A percentile compares a stretch with the other conserved stretches of the same genome.
Evolutionary conservation across 805 yeast genomes (phyloP).

Genomic region (Saturnispora sekii): DNA sequence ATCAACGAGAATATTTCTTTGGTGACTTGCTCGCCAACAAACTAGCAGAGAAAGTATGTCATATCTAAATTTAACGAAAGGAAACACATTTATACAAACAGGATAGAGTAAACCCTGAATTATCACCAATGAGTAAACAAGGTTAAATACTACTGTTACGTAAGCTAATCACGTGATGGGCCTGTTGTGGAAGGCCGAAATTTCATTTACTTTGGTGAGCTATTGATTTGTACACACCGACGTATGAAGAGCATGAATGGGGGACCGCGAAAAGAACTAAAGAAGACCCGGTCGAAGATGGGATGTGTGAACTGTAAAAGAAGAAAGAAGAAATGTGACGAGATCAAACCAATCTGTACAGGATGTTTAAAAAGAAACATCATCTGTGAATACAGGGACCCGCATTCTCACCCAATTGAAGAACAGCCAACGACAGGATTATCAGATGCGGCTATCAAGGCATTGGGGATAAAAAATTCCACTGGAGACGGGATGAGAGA

Average conservation of each 20-base stretch:
- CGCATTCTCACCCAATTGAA: background rate
- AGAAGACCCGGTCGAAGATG: constrained; percentile 15
- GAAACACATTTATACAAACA: no score
- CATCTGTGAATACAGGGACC: constrained; percentile 15
- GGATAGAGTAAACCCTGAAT: no score
- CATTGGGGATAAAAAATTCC: constrained; percentile 5
- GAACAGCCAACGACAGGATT: constrained; percentile 1
- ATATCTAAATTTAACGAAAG: no score
- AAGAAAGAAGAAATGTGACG: constrained; percentile 26
- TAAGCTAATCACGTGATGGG: no score
- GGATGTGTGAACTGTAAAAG: constrained; percentile 23
- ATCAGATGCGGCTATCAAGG: constrained; percentile 3
- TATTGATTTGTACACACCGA: no score
- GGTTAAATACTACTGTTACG: no score
- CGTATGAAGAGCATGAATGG: background rate
- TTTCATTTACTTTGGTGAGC: no score
- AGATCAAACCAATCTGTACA: constrained; percentile 20
- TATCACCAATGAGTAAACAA: no score
- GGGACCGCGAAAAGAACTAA: background rate
- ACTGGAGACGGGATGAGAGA: constrained; percentile 8
- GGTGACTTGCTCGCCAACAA: no score
- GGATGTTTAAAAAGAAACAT: constrained; percentile 20
- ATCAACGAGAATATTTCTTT: no score
- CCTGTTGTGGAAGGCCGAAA: no score
- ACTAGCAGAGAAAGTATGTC: no score